These are phyloP conservation scores for Neurospora sp. DNA, from an alignment of 495 filamentous ascomycete species.

Conservation along the genomic window DNA sequence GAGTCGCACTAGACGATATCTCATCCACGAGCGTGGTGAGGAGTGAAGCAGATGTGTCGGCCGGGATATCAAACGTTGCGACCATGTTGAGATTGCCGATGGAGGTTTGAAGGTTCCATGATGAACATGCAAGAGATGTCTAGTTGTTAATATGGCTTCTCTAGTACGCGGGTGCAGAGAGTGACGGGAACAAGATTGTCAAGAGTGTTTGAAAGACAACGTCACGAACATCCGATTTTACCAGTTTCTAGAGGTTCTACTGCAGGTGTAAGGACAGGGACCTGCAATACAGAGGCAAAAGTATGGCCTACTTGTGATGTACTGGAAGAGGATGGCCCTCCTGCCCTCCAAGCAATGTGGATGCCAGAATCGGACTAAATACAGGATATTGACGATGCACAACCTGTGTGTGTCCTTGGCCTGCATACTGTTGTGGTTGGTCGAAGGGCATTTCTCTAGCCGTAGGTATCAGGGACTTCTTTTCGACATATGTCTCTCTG, in stretches of 20 bases:
- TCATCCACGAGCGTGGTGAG: conserved; percentile 4
- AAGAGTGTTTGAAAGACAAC: neutral
- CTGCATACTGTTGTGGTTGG: no score
- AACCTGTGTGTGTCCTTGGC: no score
- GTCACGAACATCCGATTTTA: neutral
- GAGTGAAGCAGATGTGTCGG: neutral
- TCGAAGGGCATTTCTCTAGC: no score
- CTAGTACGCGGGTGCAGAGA: neutral
- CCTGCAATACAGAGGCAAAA: neutral
- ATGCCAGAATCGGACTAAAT: no score
- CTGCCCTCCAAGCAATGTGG: no score
- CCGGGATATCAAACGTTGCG: neutral
- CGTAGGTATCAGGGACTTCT: neutral
- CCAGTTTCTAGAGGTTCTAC: neutral
- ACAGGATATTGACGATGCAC: no score
- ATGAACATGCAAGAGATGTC: neutral
- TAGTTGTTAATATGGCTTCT: neutral
- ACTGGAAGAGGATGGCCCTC: no score
- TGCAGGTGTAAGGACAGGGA: neutral
- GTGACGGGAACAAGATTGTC: neutral
- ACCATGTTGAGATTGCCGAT: neutral
- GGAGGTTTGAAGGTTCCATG: neutral
- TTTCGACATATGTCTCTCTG: neutral
- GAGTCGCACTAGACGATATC: neutral
- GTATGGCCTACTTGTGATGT: neutral